Conservation (phyloP, 2,329 filamentous ascomycete genomes). For the Chaetomiaceae sp. region DNA sequence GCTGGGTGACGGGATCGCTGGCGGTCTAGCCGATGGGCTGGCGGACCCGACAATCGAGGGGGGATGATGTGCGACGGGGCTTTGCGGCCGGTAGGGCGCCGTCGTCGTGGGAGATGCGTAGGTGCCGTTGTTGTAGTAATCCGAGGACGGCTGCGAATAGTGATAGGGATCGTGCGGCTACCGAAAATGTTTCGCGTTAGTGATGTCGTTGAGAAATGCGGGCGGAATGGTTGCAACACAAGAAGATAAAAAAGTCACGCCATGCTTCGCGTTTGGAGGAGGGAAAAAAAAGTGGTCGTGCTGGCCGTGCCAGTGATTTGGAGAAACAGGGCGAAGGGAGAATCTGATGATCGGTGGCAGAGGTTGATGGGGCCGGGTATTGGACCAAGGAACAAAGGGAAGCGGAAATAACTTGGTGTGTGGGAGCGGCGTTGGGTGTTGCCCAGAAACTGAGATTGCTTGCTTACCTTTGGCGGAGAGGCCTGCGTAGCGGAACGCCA, state of each 20-base stretch:
- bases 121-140: constrained; percentile 43
- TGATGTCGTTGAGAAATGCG: constrained; percentile 13
- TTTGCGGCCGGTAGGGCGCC: constrained; percentile 44
- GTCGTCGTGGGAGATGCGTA: constrained; percentile 44
- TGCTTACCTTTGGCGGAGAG: constrained; percentile 46
- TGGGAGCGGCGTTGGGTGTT: constrained; percentile 19
- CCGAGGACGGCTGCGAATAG: constrained; percentile 39
- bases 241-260: constrained; percentile 16
- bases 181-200: constrained; percentile 23
- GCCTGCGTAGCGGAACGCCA: constrained; percentile 43
- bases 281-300: constrained; percentile 1
- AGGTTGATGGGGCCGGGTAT: constrained; percentile 4
- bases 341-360: constrained; percentile 7
- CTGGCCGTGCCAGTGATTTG: neutral
- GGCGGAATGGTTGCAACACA: neutral
- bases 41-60: constrained; percentile 36
- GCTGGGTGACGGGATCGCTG: constrained; percentile 46
- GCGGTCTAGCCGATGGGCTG: constrained; percentile 40
- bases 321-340: neutral
- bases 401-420: constrained; percentile 10
- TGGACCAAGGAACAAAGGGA: constrained; percentile 20
- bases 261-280: constrained; percentile 5
- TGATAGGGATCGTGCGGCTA: constrained; percentile 50
- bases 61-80: constrained; percentile 47
- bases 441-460: constrained; percentile 17